Conservation (phyloP, 2,329 filamentous ascomycete genomes). For the Epichloe brachyelytri region DNA sequence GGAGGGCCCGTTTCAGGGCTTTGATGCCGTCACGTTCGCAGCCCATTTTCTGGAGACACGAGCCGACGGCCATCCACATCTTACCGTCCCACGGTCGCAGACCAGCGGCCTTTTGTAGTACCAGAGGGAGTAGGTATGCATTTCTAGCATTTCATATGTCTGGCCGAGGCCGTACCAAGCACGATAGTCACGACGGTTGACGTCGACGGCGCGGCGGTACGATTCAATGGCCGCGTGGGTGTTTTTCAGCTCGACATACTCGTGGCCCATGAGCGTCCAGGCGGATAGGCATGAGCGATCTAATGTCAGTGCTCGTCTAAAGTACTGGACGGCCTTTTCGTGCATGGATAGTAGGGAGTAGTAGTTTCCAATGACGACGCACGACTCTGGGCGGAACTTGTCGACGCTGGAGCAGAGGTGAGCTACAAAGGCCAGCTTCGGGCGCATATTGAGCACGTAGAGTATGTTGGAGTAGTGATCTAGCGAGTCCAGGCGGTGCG, state of each 20-base stretch:
- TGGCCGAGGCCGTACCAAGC: constrained; percentile 97
- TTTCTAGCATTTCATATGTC: constrained; percentile 94
- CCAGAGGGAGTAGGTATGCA: constrained; percentile 94
- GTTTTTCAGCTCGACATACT: constrained; percentile 97
- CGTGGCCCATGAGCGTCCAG: constrained; percentile 98
- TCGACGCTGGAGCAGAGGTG: constrained; percentile 84
- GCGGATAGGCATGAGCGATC: constrained; percentile 86
- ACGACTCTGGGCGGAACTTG: constrained; percentile 93
- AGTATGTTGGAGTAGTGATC: constrained; percentile 97
- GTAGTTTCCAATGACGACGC: constrained; percentile 94
- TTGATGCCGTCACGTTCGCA: constrained; percentile 85
- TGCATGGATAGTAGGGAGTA: constrained; percentile 90
- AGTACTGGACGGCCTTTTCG: constrained; percentile 97
- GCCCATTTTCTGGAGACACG: constrained; percentile 81
- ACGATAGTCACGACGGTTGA: constrained; percentile 90
- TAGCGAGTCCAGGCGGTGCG: constrained; percentile 69
- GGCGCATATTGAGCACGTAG: constrained; percentile 78
- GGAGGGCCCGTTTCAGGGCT: constrained; percentile 80
- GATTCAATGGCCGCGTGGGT: constrained; percentile 96
- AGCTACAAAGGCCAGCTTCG: constrained; percentile 84
- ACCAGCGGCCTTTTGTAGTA: constrained; percentile 95
- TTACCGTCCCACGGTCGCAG: constrained; percentile 93
- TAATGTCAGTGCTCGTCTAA: constrained; percentile 79
- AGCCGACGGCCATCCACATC: constrained; percentile 96
- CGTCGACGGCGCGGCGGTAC: constrained; percentile 87